Evolutionary conservation across 164 flowering plant species (phyloP).

Genomic region (Magnolia changhungtana): DNA sequence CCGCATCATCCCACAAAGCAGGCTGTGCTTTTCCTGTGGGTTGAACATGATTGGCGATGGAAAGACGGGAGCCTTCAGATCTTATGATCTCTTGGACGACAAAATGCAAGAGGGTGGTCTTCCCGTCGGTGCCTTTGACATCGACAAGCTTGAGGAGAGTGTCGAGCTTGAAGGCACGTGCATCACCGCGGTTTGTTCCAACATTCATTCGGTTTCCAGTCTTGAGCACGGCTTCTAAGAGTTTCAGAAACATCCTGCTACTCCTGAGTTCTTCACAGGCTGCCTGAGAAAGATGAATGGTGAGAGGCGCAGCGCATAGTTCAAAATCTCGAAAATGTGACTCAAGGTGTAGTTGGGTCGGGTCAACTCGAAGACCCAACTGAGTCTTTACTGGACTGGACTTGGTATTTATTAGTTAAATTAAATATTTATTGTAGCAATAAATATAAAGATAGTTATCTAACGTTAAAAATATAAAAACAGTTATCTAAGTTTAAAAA

Average conservation of each 20-base stretch:
- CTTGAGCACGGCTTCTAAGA: constrained; percentile 86
- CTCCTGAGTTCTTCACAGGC: constrained; percentile 83
- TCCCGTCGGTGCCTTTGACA: constrained; percentile 90
- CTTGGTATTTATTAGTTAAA: no score
- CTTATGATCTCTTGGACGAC: constrained; percentile 89
- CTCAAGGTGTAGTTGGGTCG: no score
- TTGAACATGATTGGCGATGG: constrained; percentile 31
- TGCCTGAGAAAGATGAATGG: constrained; percentile 35
- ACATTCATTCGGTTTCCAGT: constrained; percentile 94
- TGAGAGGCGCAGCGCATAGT: neutral
- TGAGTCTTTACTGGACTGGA: no score
- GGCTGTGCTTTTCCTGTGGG: constrained; percentile 17
- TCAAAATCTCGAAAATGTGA: no score
- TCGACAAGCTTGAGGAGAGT: constrained; percentile 90
- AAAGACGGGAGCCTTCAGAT: constrained; percentile 70
- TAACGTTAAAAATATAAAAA: no score
- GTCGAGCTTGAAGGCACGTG: constrained; percentile 90
- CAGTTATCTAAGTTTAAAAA: no score
- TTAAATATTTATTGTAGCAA: no score
- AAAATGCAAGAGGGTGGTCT: constrained; percentile 87
- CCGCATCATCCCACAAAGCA: constrained; percentile 52
- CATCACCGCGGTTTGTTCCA: constrained; percentile 94
- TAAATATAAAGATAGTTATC: no score
- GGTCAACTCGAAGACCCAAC: neutral
- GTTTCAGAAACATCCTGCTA: constrained; percentile 82